Percentiles rank a stretch among this genome's conserved stretches.
Evolutionary conservation across 108 stramenopile species (phyloP).

Genomic region (Nitzschia sp.): DNA sequence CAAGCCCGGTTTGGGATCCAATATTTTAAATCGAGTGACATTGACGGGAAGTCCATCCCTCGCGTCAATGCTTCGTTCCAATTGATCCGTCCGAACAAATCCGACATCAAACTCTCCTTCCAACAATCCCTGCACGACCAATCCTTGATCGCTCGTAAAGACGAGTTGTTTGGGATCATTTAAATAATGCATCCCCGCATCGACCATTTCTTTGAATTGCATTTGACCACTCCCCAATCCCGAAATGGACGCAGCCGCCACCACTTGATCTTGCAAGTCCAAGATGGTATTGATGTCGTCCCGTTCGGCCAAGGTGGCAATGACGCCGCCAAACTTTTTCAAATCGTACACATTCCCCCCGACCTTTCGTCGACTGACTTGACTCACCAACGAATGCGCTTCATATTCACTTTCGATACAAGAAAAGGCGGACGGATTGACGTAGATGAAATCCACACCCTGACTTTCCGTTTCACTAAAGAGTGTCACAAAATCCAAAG

Average conservation of each 20-base stretch:
- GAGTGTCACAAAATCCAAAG: conserved; percentile 10
- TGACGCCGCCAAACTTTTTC: conserved; percentile 42
- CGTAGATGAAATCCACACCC: conserved; percentile 36
- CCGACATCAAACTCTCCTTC: conserved; percentile 42
- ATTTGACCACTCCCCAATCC: conserved; percentile 42
- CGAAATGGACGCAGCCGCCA: conserved; percentile 38
- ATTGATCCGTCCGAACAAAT: conserved; percentile 44
- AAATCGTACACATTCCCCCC: conserved; percentile 28
- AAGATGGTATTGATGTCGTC: conserved; percentile 19
- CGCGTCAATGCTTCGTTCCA: conserved; percentile 22
- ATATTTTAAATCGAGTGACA: not conserved
- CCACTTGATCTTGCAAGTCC: conserved; percentile 29
- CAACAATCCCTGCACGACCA: conserved; percentile 39
- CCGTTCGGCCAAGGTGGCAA: conserved; percentile 5
- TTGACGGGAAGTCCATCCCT: conserved; percentile 3
- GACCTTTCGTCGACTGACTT: conserved; percentile 21
- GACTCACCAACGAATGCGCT: conserved; percentile 28
- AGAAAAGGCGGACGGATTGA: conserved; percentile 40
- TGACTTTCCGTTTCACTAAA: conserved; percentile 2
- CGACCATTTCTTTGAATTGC: conserved; percentile 37
- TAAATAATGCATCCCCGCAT: conserved; percentile 30
- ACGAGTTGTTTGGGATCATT: conserved; percentile 43
- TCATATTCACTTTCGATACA: conserved; percentile 43
- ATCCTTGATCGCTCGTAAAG: conserved; percentile 36
- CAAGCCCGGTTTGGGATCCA: conserved; percentile 15